Conservation (phyloP, 169 alveolate genomes). For the Plasmodium berghei region DNA sequence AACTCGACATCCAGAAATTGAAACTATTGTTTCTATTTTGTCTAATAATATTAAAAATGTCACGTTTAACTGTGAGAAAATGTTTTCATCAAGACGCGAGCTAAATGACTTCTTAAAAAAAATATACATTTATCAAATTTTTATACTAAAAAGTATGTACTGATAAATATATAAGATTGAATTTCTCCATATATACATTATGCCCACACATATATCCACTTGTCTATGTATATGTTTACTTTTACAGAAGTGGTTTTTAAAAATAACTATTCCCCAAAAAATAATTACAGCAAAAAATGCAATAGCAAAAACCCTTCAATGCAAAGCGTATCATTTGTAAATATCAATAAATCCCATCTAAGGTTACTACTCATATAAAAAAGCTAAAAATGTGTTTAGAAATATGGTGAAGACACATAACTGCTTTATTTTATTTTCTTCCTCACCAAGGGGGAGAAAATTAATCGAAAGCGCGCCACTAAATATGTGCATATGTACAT, state of each 20-base stretch:
- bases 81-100: conserved; percentile 48
- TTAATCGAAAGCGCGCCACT: neutral
- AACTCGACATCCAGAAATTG: conserved; percentile 56
- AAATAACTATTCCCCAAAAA: conserved; percentile 3
- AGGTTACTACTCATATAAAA: conserved; percentile 9
- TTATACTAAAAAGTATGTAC: conserved; percentile 40
- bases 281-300: neutral
- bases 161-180: neutral
- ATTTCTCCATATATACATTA: conserved; percentile 1
- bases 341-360: conserved; percentile 4
- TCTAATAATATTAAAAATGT: conserved; percentile 66
- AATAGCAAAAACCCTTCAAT: conserved; percentile 5
- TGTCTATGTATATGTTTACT: neutral
- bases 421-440: neutral
- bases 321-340: neutral
- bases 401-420: neutral
- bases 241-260: conserved; percentile 60
- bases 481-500: neutral
- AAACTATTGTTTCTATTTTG: conserved; percentile 52
- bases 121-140: conserved; percentile 66
- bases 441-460: neutral
- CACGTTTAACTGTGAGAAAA: conserved; percentile 63
- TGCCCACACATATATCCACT: neutral
- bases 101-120: conserved; percentile 59
- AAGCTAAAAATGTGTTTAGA: neutral